phyloP scores from a whole-genome alignment of 2,329 filamentous ascomycete species.

The Aspergillus piperis region DNA sequence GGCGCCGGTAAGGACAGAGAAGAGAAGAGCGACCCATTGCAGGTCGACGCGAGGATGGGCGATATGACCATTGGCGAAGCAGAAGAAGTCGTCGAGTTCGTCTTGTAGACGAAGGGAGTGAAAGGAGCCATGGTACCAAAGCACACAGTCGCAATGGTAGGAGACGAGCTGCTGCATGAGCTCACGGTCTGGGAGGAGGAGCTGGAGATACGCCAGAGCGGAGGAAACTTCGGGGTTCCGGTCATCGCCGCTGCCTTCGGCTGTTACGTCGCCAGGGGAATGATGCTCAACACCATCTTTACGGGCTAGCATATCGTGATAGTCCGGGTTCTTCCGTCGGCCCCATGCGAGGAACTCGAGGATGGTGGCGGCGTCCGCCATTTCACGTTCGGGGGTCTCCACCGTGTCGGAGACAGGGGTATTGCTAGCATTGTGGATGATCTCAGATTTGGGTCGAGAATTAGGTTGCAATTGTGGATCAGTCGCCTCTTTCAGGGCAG shows the following conservation, averaged over 20 bases:
- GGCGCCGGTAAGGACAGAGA: slow-evolving; percentile 47
- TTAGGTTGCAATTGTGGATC: background rate
- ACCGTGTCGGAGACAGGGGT: background rate
- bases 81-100: slow-evolving; percentile 37
- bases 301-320: slow-evolving; percentile 28
- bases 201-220: slow-evolving; percentile 31
- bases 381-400: slow-evolving; percentile 20
- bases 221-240: slow-evolving; percentile 6
- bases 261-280: slow-evolving; percentile 26
- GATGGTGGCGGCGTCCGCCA: slow-evolving; percentile 48
- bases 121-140: slow-evolving; percentile 45
- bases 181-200: slow-evolving; percentile 34
- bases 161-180: slow-evolving; percentile 32
- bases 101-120: slow-evolving; percentile 41
- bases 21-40: slow-evolving; percentile 51
- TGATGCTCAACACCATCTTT: slow-evolving; percentile 18
- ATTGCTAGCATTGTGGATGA: background rate
- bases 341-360: slow-evolving; percentile 54
- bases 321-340: slow-evolving; percentile 44
- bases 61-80: slow-evolving; percentile 30
- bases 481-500: slow-evolving; percentile 21
- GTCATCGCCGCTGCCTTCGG: slow-evolving; percentile 15
- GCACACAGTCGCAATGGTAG: slow-evolving; percentile 43
- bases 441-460: background rate
- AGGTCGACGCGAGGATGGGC: slow-evolving; percentile 38